Conservation (phyloP, 345 rosid species). For the Nephelium lappaceum region DNA sequence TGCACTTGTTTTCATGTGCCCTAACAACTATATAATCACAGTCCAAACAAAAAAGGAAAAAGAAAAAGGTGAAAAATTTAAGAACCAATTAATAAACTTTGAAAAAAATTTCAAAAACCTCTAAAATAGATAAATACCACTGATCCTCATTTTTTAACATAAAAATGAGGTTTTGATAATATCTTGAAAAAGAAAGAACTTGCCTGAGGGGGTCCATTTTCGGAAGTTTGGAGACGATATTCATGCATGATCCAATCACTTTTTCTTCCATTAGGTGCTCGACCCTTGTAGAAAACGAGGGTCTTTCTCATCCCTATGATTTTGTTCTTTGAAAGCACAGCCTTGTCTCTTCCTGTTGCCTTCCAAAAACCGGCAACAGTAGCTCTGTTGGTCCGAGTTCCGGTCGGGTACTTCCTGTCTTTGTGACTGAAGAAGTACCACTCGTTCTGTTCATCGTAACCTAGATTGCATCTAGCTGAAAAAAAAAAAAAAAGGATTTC, state of each 20-base stretch:
- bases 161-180: too few species aligned
- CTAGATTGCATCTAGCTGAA: slow-evolving; percentile 77
- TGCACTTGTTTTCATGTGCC: too few species aligned
- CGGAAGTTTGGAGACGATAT: slow-evolving; percentile 79
- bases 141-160: too few species aligned
- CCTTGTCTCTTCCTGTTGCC: slow-evolving; percentile 96
- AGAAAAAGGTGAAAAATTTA: too few species aligned
- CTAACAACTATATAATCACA: too few species aligned
- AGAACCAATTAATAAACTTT: too few species aligned
- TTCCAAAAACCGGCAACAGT: slow-evolving; percentile 96
- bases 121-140: too few species aligned
- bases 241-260: slow-evolving; percentile 98
- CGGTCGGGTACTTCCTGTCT: slow-evolving; percentile 95
- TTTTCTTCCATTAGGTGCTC: slow-evolving; percentile 92
- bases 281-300: slow-evolving; percentile 86
- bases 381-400: slow-evolving; percentile 89
- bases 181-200: neutral
- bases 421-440: slow-evolving; percentile 99
- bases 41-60: too few species aligned
- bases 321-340: slow-evolving; percentile 71
- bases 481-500: neutral
- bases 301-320: slow-evolving; percentile 96
- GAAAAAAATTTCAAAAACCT: too few species aligned
- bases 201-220: slow-evolving; percentile 78
- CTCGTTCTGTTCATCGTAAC: slow-evolving; percentile 81